Conservation (phyloP, 768 basidiomycete species). For the Russula lepida region DNA sequence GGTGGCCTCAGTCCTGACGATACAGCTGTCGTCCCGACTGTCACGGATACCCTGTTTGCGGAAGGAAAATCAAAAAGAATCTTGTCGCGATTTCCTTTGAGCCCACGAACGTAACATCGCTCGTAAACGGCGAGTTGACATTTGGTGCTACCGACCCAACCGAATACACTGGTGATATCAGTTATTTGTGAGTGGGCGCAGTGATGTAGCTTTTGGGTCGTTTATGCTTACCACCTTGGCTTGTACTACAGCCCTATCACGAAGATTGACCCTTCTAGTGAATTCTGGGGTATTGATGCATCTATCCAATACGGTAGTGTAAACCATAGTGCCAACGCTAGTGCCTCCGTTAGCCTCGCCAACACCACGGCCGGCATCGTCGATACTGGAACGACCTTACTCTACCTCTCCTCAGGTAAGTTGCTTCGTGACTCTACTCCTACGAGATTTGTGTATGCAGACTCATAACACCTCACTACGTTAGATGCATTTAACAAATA, state of each 20-base stretch:
- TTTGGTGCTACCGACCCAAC: slow-evolving; percentile 27
- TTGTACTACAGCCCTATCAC: slow-evolving; percentile 30
- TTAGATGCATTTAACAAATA: slow-evolving; percentile 28
- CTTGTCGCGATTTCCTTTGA: slow-evolving; percentile 29
- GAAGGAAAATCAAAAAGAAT: slow-evolving; percentile 25
- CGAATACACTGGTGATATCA: slow-evolving; percentile 29
- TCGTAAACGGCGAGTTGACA: slow-evolving; percentile 31
- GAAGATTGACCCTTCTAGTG: slow-evolving; percentile 25
- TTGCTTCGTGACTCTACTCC: neutral
- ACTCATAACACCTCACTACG: slow-evolving; percentile 15
- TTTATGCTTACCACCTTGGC: neutral
- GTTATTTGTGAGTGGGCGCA: slow-evolving; percentile 22
- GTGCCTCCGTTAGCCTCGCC: slow-evolving; percentile 20
- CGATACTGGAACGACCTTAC: slow-evolving; percentile 33
- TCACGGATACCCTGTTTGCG: slow-evolving; percentile 35
- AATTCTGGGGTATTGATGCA: slow-evolving; percentile 32
- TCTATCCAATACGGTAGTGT: slow-evolving; percentile 26
- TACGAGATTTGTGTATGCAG: neutral
- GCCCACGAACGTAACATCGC: slow-evolving; percentile 23
- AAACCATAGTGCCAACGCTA: neutral
- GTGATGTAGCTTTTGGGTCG: neutral
- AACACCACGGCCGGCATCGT: slow-evolving; percentile 28
- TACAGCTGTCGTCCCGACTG: slow-evolving; percentile 38
- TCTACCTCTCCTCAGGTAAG: slow-evolving; percentile 27
- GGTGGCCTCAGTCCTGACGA: slow-evolving; percentile 26